These are phyloP conservation scores for Exophiala phaeomuriformis DNA, from an alignment of 2,329 filamentous ascomycete genomes.

Conservation along the genomic window DNA sequence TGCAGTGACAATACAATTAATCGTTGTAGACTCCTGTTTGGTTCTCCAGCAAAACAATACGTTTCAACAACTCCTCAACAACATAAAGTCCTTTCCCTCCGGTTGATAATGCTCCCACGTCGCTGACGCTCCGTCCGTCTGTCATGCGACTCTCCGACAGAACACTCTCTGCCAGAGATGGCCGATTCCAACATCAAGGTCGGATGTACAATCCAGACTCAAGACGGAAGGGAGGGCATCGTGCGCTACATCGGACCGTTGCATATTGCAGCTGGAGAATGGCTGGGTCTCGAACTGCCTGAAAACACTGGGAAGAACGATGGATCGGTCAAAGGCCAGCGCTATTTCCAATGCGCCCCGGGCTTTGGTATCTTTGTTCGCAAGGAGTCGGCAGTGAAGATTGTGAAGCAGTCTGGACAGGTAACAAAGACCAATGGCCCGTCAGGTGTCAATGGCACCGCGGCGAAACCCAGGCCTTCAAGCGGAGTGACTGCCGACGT, in stretches of 20 bases:
- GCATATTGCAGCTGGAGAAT: conserved; percentile 76
- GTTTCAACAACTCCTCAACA: not conserved
- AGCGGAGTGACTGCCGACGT: conserved; percentile 47
- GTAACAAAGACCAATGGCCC: conserved; percentile 28
- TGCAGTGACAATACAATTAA: not conserved
- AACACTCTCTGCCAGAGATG: conserved; percentile 27
- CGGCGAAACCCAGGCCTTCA: conserved; percentile 35
- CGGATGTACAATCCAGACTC: conserved; percentile 72
- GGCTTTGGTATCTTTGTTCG: conserved; percentile 80
- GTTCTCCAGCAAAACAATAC: not conserved
- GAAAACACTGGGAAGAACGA: conserved; percentile 85
- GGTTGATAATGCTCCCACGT: not conserved
- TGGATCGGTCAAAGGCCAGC: conserved; percentile 76
- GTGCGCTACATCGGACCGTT: conserved; percentile 70
- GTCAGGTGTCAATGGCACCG: conserved; percentile 29
- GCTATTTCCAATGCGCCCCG: conserved; percentile 74
- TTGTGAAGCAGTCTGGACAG: conserved; percentile 45
- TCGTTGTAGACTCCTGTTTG: not conserved
- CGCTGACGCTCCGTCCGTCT: not conserved
- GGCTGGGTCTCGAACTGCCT: conserved; percentile 84
- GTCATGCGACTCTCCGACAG: conserved; percentile 15
- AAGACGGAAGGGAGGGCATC: conserved; percentile 66
- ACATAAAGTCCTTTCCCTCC: not conserved
- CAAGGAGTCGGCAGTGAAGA: conserved; percentile 57
- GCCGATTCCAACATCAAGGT: conserved; percentile 34